These are phyloP conservation scores for Glebionis coronaria DNA, from an alignment of 129 eudicot genomes.

Conservation along the genomic window DNA sequence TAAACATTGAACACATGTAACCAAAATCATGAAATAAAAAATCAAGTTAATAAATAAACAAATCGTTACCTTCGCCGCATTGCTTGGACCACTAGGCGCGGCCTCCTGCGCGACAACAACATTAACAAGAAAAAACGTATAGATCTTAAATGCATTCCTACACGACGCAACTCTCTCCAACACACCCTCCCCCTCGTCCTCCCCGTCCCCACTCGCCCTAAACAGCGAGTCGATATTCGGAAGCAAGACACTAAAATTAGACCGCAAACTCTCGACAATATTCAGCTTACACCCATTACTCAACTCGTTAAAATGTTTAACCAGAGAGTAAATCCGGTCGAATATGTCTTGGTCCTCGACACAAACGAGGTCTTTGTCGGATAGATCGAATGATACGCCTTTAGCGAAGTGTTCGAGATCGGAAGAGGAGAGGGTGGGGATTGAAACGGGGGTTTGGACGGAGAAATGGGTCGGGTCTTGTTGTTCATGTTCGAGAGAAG, in stretches of 20 bases:
- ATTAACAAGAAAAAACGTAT: constrained; percentile 72
- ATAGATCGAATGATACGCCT: constrained; percentile 75
- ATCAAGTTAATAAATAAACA: too few species aligned
- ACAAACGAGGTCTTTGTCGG: constrained; percentile 84
- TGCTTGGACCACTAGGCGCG: constrained; percentile 22
- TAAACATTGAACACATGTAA: too few species aligned
- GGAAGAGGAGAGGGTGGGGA: constrained; percentile 64
- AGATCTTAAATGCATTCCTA: constrained; percentile 81
- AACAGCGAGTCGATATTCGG: constrained; percentile 88
- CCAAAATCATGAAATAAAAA: too few species aligned
- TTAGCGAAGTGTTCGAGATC: constrained; percentile 91
- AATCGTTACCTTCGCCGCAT: constrained; percentile 38
- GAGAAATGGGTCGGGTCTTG: constrained; percentile 40
- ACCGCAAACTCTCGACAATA: constrained; percentile 76
- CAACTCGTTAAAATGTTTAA: constrained; percentile 49
- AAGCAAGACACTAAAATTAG: constrained; percentile 82
- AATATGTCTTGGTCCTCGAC: constrained; percentile 86
- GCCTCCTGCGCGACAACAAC: constrained; percentile 63
- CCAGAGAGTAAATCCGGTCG: constrained; percentile 70
- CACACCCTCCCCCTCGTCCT: constrained; percentile 23
- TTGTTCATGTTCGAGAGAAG: constrained; percentile 42
- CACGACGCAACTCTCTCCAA: constrained; percentile 61
- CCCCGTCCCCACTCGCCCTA: constrained; percentile 31
- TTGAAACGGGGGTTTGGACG: constrained; percentile 40
- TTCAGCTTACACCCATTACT: constrained; percentile 57